Evolutionary conservation across 495 filamentous ascomycete genomes (phyloP).

Genomic region (Cenococcum geophilum): DNA sequence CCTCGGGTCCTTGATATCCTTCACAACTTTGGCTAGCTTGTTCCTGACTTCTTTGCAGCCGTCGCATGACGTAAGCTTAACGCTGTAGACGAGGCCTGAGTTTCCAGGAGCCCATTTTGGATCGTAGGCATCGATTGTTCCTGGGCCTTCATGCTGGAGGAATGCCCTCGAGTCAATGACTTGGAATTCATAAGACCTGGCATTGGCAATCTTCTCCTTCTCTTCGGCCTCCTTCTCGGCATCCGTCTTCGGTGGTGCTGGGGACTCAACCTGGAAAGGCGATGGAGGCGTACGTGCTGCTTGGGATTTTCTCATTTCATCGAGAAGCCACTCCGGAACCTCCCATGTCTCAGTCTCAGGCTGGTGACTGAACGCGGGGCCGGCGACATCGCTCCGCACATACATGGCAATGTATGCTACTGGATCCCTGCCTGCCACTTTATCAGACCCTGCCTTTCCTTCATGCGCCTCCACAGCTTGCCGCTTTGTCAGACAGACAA

Average conservation of each 20-base stretch:
- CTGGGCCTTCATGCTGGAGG: constrained; percentile 25
- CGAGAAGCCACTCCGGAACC: constrained; percentile 25
- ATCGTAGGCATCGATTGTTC: constrained; percentile 29
- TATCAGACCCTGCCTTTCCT: constrained; percentile 37
- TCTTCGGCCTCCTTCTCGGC: constrained; percentile 11
- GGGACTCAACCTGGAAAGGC: neutral
- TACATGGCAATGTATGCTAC: constrained; percentile 58
- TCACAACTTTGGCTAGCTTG: constrained; percentile 23
- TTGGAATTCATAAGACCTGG: constrained; percentile 23
- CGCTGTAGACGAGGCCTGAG: constrained; percentile 17
- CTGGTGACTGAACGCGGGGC: constrained; percentile 8
- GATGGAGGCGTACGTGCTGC: constrained; percentile 4
- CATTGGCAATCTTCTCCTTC: constrained; percentile 1
- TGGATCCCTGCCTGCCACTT: constrained; percentile 47
- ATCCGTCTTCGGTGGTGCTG: constrained; percentile 5
- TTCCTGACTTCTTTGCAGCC: constrained; percentile 24
- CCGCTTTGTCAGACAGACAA: constrained; percentile 53
- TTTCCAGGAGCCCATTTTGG: constrained; percentile 16
- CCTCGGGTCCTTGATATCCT: constrained; percentile 28
- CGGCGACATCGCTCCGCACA: constrained; percentile 49
- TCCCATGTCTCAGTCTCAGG: constrained; percentile 26
- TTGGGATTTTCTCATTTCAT: constrained; percentile 23
- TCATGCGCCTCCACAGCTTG: constrained; percentile 52
- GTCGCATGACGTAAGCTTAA: constrained; percentile 13
- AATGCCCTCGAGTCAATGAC: constrained; percentile 33